Base-by-base conservation (phyloP, 345 rosid genomes). In the Boechera retrofracta region DNA sequence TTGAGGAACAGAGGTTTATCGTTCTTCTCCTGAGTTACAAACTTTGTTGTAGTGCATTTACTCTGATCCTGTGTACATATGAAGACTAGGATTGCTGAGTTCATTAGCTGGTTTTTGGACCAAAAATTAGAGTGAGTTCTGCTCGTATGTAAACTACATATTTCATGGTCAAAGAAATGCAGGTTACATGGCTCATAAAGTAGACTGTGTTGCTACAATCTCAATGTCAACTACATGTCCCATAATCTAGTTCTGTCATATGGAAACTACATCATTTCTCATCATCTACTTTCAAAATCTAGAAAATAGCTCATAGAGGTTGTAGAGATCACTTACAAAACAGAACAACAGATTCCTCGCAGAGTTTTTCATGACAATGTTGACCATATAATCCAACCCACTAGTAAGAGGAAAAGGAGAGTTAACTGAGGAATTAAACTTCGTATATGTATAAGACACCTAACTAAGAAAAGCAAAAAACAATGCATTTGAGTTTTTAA, bases 1-100 rank as follows among this genome's bases (percentile, higher is more conserved):
- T 92, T 92, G 56, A 92, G 81, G 65, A 92, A 92, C 78, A 95
- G 69, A 51, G 91, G 89, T 72, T 92, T 95, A 21, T 21, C 24
- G 1, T 21, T 21, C 24, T 21, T 21, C 24, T 21, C 24, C 24
- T 21, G 24, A 21, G 94, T 87, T 29, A 62, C 71, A 56, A 85
- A 84, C 60, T 68, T 73, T 11, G 98, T 90, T 18, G 44, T 3
- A 21, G 87, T 87, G 75, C 98, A 94, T n/a, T 73, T 76, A 4
- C 75, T 72, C 63, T 76, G 77, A 84, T 84, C 84, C 98, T 94
- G 90, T 62, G 13, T 42, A 36, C 70, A 67, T 72, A 59, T 16
- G 18, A 64, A 36, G n/a, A 61, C 18, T 35, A 69, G 10, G 48
- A 47, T 35, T 15, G 11, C 5, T 73, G 64, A 73, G 62, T 54